Evolutionary conservation across 2,329 filamentous ascomycete genomes (phyloP).

Genomic region (Aspergillus thermomutatus): DNA sequence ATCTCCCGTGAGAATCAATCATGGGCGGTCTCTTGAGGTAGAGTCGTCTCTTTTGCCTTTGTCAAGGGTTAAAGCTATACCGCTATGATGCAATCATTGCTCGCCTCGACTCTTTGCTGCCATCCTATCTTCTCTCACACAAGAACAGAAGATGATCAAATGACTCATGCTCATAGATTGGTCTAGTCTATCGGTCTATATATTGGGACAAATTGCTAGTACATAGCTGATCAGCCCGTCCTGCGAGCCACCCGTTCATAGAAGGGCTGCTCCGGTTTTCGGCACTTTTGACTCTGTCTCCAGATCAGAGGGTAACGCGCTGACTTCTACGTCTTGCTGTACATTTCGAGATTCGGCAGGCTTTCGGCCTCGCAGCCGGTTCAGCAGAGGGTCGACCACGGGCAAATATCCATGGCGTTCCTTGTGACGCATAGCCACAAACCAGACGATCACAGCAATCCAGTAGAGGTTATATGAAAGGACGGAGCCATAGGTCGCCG

Average conservation of each 20-base stretch:
- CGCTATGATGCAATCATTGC: neutral
- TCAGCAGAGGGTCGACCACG: neutral
- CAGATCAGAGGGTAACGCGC: neutral
- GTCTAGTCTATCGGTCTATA: neutral
- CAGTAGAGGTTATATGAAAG: slow-evolving; percentile 88
- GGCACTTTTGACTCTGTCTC: neutral
- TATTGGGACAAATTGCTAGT: neutral
- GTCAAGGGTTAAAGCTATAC: neutral
- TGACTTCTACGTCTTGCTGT: neutral
- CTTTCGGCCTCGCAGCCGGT: neutral
- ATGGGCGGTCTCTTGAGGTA: too few relatives aligned
- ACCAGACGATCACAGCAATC: slow-evolving; percentile 65
- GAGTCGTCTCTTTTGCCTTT: neutral
- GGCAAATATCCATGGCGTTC: slow-evolving; percentile 50
- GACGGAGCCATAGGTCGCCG: slow-evolving; percentile 81
- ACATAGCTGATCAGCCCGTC: too few relatives aligned
- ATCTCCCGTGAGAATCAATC: neutral
- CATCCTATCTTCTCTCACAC: too few relatives aligned
- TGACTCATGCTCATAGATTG: neutral
- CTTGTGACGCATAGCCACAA: slow-evolving; percentile 63
- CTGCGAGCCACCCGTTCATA: neutral
- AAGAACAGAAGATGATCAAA: neutral
- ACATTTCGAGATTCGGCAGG: neutral
- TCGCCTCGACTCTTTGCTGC: neutral
- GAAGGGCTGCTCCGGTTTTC: neutral